These are phyloP conservation scores for Pythium biforme DNA, from an alignment of 352 stramenopile species.

Conservation along the genomic window DNA sequence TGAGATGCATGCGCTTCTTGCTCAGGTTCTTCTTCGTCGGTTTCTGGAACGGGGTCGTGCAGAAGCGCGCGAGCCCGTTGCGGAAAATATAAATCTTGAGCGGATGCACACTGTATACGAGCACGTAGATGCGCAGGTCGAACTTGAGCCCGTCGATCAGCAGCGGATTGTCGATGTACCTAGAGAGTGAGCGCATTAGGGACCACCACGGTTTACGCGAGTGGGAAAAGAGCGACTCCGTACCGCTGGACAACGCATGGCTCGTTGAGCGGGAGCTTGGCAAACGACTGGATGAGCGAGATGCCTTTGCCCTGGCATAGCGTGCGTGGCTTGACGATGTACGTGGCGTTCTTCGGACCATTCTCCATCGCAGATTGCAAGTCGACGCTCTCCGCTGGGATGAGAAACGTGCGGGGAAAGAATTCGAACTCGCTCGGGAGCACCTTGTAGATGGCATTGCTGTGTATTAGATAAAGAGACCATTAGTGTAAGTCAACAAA, in stretches of 20 bases:
- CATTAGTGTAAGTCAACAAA: too few species aligned
- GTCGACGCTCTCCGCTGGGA: conserved; percentile 38
- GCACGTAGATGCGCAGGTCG: conserved; percentile 89
- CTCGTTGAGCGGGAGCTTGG: conserved; percentile 33
- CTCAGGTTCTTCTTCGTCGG: conserved; percentile 36
- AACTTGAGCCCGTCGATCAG: conserved; percentile 94
- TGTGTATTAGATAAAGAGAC: conserved; percentile 6
- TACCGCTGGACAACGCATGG: conserved; percentile 45
- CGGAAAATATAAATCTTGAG: conserved; percentile 84
- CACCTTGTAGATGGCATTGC: conserved; percentile 43
- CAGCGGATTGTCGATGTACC: conserved; percentile 91
- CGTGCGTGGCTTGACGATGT: conserved; percentile 44
- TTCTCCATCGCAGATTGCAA: conserved; percentile 35
- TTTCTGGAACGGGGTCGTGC: conserved; percentile 41
- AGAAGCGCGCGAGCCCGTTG: conserved; percentile 88
- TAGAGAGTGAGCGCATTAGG: background rate
- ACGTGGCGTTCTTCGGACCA: conserved; percentile 36
- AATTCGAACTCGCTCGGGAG: conserved; percentile 39
- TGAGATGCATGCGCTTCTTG: conserved; percentile 50
- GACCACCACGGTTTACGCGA: background rate
- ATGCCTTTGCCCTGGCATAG: conserved; percentile 48
- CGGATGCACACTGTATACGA: conserved; percentile 53
- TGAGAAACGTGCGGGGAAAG: conserved; percentile 41
- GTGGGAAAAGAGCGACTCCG: background rate
- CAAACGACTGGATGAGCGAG: conserved; percentile 36